Evolutionary conservation across 495 filamentous ascomycete species (phyloP), one percentile per base, ranked within the genome.

Genomic region (Penicillium ucsense): DNA sequence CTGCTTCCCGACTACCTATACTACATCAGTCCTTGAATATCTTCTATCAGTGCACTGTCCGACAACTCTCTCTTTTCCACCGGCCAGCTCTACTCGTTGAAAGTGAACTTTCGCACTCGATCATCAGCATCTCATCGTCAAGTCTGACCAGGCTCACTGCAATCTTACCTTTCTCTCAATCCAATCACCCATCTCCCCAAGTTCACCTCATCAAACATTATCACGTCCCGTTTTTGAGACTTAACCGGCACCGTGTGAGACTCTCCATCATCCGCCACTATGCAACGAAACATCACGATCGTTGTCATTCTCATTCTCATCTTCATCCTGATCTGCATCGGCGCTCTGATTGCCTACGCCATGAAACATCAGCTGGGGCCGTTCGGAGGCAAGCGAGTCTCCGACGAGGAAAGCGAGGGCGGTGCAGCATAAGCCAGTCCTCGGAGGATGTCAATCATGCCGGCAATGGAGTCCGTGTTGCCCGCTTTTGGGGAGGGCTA

Each of bases 241-340:
- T 20, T 2, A 10, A 1, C 34, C 34, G 34, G 10, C 34, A 10
- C 6, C 34, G 7, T 10, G 40, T 7, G 32, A 37, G 33, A 44
- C 39, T 30, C 43, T 38, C 42, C 28, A n/a, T 43, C 48, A 35
- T 10, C 33, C 51, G 59, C 49, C 35, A 82, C 71, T 70, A 74
- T 82, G 52, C 70, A 86, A 65, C 67, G 80, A 72, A 89, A 89
- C 78, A 77, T 86, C 68, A 77, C 82, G 60, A 85, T 89, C 65
- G 85, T 84, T 32, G 76, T 89, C 63, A 89, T 89, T 67, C 82
- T 89, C 66, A 87, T 89, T 66, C 55, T 88, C 36, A 77, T 89
- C 50, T 88, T 88, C 67, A 63, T 88, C 62, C 61, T 88, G 39
- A 78, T 89, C 29, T 82, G 81, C 37, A 65, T 80, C 49, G 81